Evolutionary conservation across 768 basidiomycete species (phyloP).

Genomic region (Holtermannia corniformis): DNA sequence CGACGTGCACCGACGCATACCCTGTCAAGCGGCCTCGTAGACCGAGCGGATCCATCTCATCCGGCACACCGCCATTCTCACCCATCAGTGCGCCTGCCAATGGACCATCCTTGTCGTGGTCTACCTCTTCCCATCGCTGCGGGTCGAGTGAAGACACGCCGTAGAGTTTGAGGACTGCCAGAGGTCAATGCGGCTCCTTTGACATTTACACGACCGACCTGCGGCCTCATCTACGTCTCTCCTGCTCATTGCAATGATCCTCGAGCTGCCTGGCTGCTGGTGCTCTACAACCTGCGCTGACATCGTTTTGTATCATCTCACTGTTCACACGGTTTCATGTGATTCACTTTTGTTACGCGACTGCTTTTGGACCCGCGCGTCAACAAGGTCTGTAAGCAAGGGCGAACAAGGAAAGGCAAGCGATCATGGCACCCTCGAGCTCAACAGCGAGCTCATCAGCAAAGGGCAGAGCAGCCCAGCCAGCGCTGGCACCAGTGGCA

Average conservation of each 20-base stretch:
- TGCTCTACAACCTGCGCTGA: no score
- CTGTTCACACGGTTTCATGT: no score
- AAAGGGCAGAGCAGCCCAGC: no score
- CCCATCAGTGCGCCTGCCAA: constrained; percentile 49
- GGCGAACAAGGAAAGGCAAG: no score
- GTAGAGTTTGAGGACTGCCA: constrained; percentile 67
- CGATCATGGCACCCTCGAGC: no score
- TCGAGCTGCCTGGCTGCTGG: no score
- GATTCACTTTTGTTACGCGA: no score
- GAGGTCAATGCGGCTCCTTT: background rate
- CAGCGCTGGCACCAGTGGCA: no score
- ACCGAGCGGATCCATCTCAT: constrained; percentile 52
- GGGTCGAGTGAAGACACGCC: constrained; percentile 69
- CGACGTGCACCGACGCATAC: constrained; percentile 42
- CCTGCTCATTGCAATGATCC: constrained; percentile 4
- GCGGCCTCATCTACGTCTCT: constrained; percentile 14
- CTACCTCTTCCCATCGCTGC: constrained; percentile 81
- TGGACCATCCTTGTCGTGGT: constrained; percentile 71
- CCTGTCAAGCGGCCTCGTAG: constrained; percentile 45
- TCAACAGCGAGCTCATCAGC: no score
- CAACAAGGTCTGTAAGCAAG: no score
- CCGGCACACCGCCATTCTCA: constrained; percentile 49
- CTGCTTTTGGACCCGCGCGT: no score
- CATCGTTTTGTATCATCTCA: no score
- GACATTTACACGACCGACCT: constrained; percentile 15